A percentile compares a stretch with the other conserved stretches of the same genome.
Conservation (phyloP, 352 stramenopile species). For the Globisporangium paroecandrum region DNA sequence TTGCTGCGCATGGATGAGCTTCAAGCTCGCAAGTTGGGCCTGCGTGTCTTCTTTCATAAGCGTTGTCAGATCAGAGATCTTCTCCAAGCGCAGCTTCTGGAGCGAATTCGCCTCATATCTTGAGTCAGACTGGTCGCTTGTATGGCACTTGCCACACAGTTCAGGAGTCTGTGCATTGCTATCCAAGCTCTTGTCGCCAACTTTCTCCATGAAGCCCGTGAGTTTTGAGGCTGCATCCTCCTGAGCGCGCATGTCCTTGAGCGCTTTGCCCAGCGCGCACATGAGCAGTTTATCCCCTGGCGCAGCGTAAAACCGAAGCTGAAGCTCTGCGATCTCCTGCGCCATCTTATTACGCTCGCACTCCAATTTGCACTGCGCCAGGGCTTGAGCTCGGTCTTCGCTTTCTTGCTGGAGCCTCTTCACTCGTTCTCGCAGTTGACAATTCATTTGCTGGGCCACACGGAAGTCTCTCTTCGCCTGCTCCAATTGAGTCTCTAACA, state of each 20-base stretch:
- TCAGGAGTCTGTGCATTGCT: too few relatives aligned
- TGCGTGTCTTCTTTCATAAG: conserved; percentile 26
- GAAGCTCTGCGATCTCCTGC: conserved; percentile 48
- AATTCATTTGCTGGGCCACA: conserved; percentile 21
- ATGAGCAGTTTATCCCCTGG: conserved; percentile 43
- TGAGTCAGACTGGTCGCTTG: background rate
- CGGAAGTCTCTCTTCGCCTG: conserved; percentile 23
- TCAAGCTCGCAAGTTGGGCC: conserved; percentile 26
- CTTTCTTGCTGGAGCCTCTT: conserved; percentile 20
- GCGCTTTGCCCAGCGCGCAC: conserved; percentile 40
- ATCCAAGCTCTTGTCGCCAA: background rate
- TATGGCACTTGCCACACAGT: background rate
- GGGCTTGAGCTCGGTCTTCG: conserved; percentile 6
- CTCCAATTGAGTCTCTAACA: conserved; percentile 20
- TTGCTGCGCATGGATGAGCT: conserved; percentile 17
- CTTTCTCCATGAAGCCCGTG: conserved; percentile 8
- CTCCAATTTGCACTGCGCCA: conserved; percentile 21
- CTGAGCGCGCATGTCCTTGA: conserved; percentile 44
- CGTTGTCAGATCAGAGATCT: conserved; percentile 22
- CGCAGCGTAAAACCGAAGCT: conserved; percentile 52
- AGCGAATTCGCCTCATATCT: background rate
- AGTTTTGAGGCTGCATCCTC: conserved; percentile 7
- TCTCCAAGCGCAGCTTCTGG: conserved; percentile 19
- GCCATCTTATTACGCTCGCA: conserved; percentile 37
- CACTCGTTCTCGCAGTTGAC: conserved; percentile 20